Base-by-base conservation (phyloP, 371 early-diverging fungal genomes). In the Syncephalis plumigaleata region DNA sequence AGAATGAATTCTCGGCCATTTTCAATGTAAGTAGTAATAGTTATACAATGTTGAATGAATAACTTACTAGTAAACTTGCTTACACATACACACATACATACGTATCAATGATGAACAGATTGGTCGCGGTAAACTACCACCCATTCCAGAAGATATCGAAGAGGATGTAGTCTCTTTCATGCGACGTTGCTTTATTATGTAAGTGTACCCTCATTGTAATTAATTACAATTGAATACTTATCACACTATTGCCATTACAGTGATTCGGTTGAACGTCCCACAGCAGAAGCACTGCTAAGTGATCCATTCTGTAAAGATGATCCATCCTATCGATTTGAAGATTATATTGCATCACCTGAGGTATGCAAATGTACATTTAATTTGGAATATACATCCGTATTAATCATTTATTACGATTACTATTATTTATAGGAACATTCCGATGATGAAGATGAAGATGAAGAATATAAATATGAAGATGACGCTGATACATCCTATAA, bases 1-100 rank as follows among this genome's bases (percentile, higher is more conserved):
- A 71, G 26, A 67, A 71, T 42, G 77, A 78, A 47, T 68, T 82
- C 26, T 74, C 81, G 45, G 73, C 81, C 15, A 63, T 84, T 36
- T 84, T 77, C 55, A 75, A 73, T 45, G 73, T 83, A 61, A 54
- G 65, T 13, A 20, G 45, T 0, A 48, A 47, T 44, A 20, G 42
- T 42, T 11, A 9, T n/a, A 8, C 5, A 39, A 40, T 18, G n/a
- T 16, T 17, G 16, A 36, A 47, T 25, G n/a, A 40, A 16, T 48
- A 36, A 39, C 37, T 5, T 22, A 16, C 45, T 47, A 11, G 26
- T 48, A 25, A 38, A 31, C 4, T 31, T n/a, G n/a, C n/a, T n/a
- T n/a, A n/a, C n/a, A n/a, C n/a, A n/a, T n/a, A n/a, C n/a, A n/a
- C n/a, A n/a, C n/a, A n/a, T n/a, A n/a, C n/a, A n/a, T n/a, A n/a